Evolutionary conservation across 495 filamentous ascomycete genomes (phyloP).

Genomic region (Paragyromitra xinjiangensis): DNA sequence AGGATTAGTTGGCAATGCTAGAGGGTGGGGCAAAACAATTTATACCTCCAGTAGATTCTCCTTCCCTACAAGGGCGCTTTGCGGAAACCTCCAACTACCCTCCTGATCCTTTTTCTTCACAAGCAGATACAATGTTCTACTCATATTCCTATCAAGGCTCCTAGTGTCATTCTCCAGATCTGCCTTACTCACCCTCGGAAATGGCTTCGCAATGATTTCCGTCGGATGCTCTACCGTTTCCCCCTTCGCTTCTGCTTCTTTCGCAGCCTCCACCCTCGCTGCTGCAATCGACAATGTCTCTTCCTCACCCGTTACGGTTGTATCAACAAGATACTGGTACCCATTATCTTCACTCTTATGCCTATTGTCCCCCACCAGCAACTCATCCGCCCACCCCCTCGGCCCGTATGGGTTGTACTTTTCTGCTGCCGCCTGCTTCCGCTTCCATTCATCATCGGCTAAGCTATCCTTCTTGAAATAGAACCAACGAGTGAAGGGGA

Average conservation of each 20-base stretch:
- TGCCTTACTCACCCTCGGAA: slow-evolving; percentile 77
- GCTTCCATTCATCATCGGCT: slow-evolving; percentile 85
- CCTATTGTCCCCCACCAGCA: slow-evolving; percentile 74
- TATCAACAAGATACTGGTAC: slow-evolving; percentile 64
- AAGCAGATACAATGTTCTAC: slow-evolving; percentile 83
- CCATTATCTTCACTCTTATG: slow-evolving; percentile 66
- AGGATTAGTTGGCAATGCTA: slow-evolving; percentile 18
- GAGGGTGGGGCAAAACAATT: neutral
- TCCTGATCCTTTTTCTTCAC: slow-evolving; percentile 69
- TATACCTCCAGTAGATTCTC: slow-evolving; percentile 83
- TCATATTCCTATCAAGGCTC: slow-evolving; percentile 79
- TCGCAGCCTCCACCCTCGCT: slow-evolving; percentile 61
- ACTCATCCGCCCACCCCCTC: slow-evolving; percentile 89
- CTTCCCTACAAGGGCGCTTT: slow-evolving; percentile 68
- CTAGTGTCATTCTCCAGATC: slow-evolving; percentile 76
- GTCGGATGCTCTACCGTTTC: slow-evolving; percentile 61
- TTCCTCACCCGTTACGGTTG: slow-evolving; percentile 75
- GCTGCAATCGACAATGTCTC: slow-evolving; percentile 72
- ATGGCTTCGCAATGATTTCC: slow-evolving; percentile 70
- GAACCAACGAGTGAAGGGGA: slow-evolving; percentile 90
- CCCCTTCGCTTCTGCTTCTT: slow-evolving; percentile 69
- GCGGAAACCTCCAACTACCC: slow-evolving; percentile 77
- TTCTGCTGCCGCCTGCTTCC: slow-evolving; percentile 69
- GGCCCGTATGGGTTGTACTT: slow-evolving; percentile 83
- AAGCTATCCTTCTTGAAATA: slow-evolving; percentile 95